These are phyloP conservation scores for Cercospora sp. DNA, from an alignment of 2,329 filamentous ascomycete genomes.

Conservation along the genomic window DNA sequence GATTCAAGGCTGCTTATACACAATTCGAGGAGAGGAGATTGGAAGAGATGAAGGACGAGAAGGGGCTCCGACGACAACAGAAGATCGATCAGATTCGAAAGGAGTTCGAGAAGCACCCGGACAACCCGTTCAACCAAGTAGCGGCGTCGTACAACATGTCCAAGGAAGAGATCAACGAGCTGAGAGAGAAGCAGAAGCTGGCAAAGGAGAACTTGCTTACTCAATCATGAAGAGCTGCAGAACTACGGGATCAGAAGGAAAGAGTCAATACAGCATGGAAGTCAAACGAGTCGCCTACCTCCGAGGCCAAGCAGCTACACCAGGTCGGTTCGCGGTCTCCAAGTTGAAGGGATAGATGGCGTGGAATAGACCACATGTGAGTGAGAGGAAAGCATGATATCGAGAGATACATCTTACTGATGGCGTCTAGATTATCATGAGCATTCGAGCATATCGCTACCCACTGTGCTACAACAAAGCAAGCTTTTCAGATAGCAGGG, in stretches of 20 bases:
- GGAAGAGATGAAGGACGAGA: constrained; percentile 82
- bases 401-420: background rate
- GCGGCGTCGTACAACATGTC: constrained; percentile 73
- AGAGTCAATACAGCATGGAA: background rate
- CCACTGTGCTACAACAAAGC: background rate
- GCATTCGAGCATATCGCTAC: background rate
- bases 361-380: background rate
- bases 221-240: constrained; percentile 8
- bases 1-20: constrained; percentile 82
- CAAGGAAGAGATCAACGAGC: constrained; percentile 70
- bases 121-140: constrained; percentile 94
- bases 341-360: background rate
- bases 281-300: background rate
- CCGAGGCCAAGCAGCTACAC: background rate
- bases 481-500: background rate
- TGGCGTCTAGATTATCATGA: background rate
- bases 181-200: constrained; percentile 51
- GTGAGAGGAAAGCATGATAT: background rate
- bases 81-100: constrained; percentile 79
- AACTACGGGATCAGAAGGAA: background rate
- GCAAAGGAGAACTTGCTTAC: constrained; percentile 35
- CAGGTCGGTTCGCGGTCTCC: background rate
- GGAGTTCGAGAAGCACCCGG: constrained; percentile 91
- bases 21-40: constrained; percentile 79
- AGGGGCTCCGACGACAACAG: constrained; percentile 78